phyloP scores from a whole-genome alignment of 352 stramenopile species.

The Phytophthora pini region DNA sequence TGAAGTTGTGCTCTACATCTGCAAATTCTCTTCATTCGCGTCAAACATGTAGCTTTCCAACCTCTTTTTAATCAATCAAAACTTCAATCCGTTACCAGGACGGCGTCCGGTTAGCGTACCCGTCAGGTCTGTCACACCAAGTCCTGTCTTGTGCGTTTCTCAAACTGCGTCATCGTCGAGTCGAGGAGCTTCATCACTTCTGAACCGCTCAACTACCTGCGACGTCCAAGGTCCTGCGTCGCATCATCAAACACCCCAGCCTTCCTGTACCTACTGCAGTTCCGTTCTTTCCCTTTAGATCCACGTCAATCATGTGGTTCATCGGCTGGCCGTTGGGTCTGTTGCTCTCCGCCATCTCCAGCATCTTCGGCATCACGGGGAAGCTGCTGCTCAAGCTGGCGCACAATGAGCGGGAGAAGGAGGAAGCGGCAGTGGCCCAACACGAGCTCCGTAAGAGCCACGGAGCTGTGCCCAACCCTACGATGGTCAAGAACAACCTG shows the following conservation, averaged over 20 bases:
- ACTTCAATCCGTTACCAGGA: conserved; percentile 5
- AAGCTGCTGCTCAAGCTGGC: conserved; percentile 86
- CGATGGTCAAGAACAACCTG: conserved; percentile 31
- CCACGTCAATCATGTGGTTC: conserved; percentile 39
- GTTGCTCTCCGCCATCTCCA: conserved; percentile 75
- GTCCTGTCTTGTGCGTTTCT: conserved; percentile 23
- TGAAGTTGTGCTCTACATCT: neutral
- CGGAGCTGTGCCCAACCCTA: conserved; percentile 16
- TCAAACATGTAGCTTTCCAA: conserved; percentile 6
- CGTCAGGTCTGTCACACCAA: conserved; percentile 10
- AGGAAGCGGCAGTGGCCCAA: conserved; percentile 50
- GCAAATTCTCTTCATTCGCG: neutral
- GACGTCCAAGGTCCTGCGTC: conserved; percentile 2
- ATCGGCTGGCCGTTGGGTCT: conserved; percentile 83
- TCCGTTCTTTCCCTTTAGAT: neutral
- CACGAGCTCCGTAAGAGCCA: conserved; percentile 33
- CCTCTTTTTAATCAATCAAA: neutral
- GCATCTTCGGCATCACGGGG: conserved; percentile 79
- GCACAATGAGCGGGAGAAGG: conserved; percentile 71
- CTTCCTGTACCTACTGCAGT: neutral
- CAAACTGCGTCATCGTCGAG: conserved; percentile 29
- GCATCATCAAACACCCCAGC: conserved; percentile 17
- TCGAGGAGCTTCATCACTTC: conserved; percentile 20
- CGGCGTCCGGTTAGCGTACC: neutral
- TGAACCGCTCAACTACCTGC: conserved; percentile 1